Evolutionary conservation across 352 stramenopile genomes (phyloP), one percentile per base, ranked within the genome.

Genomic region (Pythium brassicae): DNA sequence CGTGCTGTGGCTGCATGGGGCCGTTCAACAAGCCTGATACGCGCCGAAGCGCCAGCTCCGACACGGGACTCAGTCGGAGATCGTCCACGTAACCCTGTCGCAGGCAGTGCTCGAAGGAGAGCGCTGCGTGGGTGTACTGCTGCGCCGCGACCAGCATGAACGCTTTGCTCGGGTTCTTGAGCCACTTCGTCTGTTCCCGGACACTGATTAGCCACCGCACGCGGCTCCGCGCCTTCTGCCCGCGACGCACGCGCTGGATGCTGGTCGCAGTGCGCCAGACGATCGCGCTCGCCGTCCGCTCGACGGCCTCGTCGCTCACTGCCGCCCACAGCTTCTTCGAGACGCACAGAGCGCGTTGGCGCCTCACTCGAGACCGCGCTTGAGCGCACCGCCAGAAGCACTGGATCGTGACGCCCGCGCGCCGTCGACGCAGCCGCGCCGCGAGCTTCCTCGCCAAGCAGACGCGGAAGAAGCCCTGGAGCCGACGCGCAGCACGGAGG

Each of bases 381-480:
- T 42, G 43, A 8, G 61, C 29, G 17, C 72, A 75, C 26, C 78
- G 68, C 74, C 74, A 89, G 6, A 43, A 54, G 25, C 68, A 86
- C 57, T 89, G 76, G 40, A 89, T 70, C 15, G 59, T 51, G 1
- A 76, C 25, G 5, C 58, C 60, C 15, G 76, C 72, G 2, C 55
- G 68, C 6, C 62, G 56, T 26, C 58, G 55, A 22, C 71, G 65
- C 19, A 77, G 50, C 26, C 59, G 63, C 42, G 25, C 43, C 5
- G 68, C 59, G 1, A 70, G 47, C 19, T 71, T 62, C 17, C 57
- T 51, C 1, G 74, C 73, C 19, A 72, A 52, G 19, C 66, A 73
- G 23, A 78, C 71, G 20, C 78, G 72, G 26, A 85, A 68, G 57
- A 84, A 75, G 17, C 61, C 52, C 42, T 89, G 78, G 7, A 89